These are phyloP conservation scores for Steccherinum ochraceum DNA, from an alignment of 768 basidiomycete species.

Conservation along the genomic window DNA sequence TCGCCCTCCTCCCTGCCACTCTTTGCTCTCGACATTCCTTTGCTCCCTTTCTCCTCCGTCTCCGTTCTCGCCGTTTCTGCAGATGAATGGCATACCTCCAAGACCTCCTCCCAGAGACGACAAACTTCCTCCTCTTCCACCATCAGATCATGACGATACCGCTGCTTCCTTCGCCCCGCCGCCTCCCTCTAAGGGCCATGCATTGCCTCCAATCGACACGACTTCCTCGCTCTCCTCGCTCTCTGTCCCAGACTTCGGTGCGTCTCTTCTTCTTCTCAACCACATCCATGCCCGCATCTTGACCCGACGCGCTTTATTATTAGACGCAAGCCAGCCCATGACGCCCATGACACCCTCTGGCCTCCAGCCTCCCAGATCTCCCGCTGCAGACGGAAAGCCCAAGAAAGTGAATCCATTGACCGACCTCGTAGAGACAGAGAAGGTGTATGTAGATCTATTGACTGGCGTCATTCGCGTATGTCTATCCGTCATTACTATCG, in stretches of 20 bases:
- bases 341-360: slow-evolving; percentile 13
- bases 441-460: slow-evolving; percentile 83
- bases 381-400: slow-evolving; percentile 36
- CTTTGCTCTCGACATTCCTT: slow-evolving; percentile 4
- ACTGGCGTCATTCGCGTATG: slow-evolving; percentile 87
- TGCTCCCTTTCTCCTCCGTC: slow-evolving; percentile 6
- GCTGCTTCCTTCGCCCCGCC: slow-evolving; percentile 11
- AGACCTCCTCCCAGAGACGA: slow-evolving; percentile 18
- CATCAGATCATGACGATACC: slow-evolving; percentile 11
- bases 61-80: slow-evolving; percentile 1
- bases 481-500: slow-evolving; percentile 12
- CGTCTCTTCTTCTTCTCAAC: slow-evolving; percentile 1
- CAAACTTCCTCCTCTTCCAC: slow-evolving; percentile 25
- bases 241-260: slow-evolving; percentile 6
- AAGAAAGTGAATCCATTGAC: slow-evolving; percentile 77
- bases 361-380: slow-evolving; percentile 20
- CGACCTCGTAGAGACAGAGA: slow-evolving; percentile 94
- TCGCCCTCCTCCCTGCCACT: slow-evolving; percentile 4
- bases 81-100: slow-evolving; percentile 15
- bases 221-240: background rate
- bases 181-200: slow-evolving; percentile 21
- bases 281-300: slow-evolving; percentile 22
- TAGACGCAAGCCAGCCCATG: slow-evolving; percentile 13
- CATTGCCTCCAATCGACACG: slow-evolving; percentile 13
- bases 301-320: slow-evolving; percentile 19